Evolutionary conservation across 2,329 filamentous ascomycete species (phyloP), one percentile per base, ranked within the genome.

Genomic region (Chaetoscypha palmicola): DNA sequence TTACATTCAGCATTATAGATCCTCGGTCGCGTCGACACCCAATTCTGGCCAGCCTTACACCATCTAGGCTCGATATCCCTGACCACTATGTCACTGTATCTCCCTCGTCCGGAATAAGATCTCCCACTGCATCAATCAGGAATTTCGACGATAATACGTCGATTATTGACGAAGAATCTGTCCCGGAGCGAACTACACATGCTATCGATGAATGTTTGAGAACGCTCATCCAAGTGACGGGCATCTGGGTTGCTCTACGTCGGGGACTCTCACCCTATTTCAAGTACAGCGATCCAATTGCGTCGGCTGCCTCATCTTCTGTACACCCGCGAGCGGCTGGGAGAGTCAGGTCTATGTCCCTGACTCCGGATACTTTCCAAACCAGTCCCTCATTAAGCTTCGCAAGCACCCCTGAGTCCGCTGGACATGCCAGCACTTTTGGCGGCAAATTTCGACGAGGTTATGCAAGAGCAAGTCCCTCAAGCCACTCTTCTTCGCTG

Each of bases 1-100:
- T 81, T 67, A 86, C 79, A 7, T 91, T 91, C 60, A 88, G 83
- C 65, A 77, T 87, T 49, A 80, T 91, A 55, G 77, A 84, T 53
- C 77, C 83, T 0, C 73, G 74, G 36, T 77, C 75, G 7, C 72
- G 83, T 24, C 77, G 81, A 10, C 86, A 91, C 58, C 85, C 86
- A 3, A 77, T 90, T 56, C 74, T 90, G 65, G 86, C 83, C 1
- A 77, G 73, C 2, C 69, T 91, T 34, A 81, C 76, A 3, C 72
- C 72, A 10, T 70, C 71, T 3, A 76, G 72, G 10, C 73, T 91
- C 22, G 79, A 86, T 38, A 75, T 91, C 37, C 76, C 79, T 47
- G 81, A 90, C 52, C 71, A 69, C 2, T 90, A 87, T 60, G 76
- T 70, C 3, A 72, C 74, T 0, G 66, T 79, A 21, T 72, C 74